Evolutionary conservation across 2,329 filamentous ascomycete species (phyloP).

Genomic region (Alternaria consortialis): DNA sequence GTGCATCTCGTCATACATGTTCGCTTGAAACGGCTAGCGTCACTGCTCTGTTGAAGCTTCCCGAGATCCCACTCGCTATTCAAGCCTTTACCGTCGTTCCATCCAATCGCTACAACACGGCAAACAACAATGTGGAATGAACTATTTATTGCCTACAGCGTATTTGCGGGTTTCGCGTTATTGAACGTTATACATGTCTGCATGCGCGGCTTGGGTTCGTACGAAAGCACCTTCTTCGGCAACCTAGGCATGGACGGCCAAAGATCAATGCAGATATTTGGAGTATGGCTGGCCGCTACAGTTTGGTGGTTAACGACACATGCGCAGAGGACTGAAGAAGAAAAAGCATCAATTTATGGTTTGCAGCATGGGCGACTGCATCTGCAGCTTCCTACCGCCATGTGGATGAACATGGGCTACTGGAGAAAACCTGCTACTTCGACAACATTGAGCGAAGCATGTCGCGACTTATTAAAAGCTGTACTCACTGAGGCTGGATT

Average conservation of each 20-base stretch:
- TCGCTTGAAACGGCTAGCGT: not conserved
- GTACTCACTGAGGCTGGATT: slow-evolving; percentile 58
- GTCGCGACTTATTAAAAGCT: slow-evolving; percentile 59
- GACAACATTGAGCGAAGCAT: slow-evolving; percentile 56
- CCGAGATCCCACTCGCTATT: not conserved
- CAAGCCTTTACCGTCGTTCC: not conserved
- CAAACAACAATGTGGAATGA: not conserved
- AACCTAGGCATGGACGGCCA: not conserved
- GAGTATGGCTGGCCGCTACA: not conserved
- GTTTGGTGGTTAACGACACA: not conserved
- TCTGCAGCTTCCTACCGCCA: slow-evolving; percentile 57
- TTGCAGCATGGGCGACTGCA: slow-evolving; percentile 67
- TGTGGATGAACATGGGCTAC: slow-evolving; percentile 73
- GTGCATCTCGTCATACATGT: not conserved
- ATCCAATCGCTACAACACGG: not conserved
- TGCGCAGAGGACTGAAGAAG: not conserved
- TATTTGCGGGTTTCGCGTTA: not conserved
- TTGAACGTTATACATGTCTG: not conserved
- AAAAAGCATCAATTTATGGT: slow-evolving; percentile 51
- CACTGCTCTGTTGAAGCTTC: not conserved
- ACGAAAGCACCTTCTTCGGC: not conserved
- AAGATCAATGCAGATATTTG: not conserved
- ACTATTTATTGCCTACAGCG: not conserved
- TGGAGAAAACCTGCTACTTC: slow-evolving; percentile 55
- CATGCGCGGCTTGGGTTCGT: not conserved